These are phyloP conservation scores for Exophiala viscosa DNA, from an alignment of 2,329 filamentous ascomycete species.

Conservation along the genomic window DNA sequence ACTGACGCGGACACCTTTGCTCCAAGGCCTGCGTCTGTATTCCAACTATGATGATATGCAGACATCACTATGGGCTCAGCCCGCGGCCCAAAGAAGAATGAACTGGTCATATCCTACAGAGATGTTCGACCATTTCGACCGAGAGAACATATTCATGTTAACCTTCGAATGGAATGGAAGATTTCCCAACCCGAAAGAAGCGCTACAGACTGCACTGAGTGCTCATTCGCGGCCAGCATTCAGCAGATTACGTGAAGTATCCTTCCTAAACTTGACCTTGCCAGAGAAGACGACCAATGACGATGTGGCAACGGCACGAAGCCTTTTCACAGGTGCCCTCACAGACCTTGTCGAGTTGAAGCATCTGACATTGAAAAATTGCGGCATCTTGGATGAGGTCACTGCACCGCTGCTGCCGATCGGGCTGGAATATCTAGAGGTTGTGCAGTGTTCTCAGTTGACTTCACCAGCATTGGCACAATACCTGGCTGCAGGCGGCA, in stretches of 20 bases:
- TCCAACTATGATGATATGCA: constrained; percentile 59
- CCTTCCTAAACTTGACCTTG: constrained; percentile 36
- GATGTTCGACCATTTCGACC: constrained; percentile 62
- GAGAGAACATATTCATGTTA: constrained; percentile 44
- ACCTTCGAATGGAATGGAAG: constrained; percentile 57
- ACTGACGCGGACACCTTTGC: constrained; percentile 60
- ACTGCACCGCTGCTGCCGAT: constrained; percentile 67
- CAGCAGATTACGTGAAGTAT: constrained; percentile 33
- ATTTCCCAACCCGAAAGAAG: constrained; percentile 38
- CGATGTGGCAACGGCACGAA: constrained; percentile 11
- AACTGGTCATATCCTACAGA: constrained; percentile 67
- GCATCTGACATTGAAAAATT: constrained; percentile 70
- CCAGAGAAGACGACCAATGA: constrained; percentile 19
- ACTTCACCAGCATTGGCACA: constrained; percentile 61
- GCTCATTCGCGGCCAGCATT: constrained; percentile 60
- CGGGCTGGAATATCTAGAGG: constrained; percentile 62
- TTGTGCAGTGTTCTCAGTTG: constrained; percentile 76
- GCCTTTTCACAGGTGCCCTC: constrained; percentile 37
- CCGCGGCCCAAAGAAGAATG: constrained; percentile 23
- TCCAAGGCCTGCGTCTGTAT: constrained; percentile 68
- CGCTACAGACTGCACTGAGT: constrained; percentile 42
- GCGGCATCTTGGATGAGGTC: constrained; percentile 63
- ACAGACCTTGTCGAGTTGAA: constrained; percentile 56
- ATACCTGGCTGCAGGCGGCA: constrained; percentile 67
- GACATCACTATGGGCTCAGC: constrained; percentile 29